Percentiles rank a stretch among this genome's conserved stretches.
Conservation (phyloP, 2,329 filamentous ascomycete species). For the Orbilia javanica region DNA sequence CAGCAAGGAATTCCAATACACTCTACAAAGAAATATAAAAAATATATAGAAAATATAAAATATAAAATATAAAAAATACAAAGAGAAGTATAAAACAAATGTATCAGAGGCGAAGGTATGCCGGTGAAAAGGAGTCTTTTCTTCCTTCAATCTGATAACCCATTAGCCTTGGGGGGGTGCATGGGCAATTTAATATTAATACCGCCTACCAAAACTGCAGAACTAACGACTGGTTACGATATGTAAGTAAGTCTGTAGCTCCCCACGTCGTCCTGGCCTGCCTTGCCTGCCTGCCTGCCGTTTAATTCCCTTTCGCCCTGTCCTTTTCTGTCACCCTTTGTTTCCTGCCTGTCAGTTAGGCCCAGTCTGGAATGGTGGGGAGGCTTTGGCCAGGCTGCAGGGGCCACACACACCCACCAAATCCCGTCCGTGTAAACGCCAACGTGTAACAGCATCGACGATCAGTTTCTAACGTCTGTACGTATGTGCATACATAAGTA, state of each 20-base stretch:
- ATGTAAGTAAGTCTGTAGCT: not conserved
- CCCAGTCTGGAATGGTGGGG: slow-evolving; percentile 37
- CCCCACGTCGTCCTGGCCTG: slow-evolving; percentile 7
- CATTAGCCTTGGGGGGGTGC: slow-evolving; percentile 1
- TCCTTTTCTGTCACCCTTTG: not conserved
- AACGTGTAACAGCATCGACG: slow-evolving; percentile 46
- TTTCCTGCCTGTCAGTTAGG: slow-evolving; percentile 17
- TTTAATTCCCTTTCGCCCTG: slow-evolving; percentile 10
- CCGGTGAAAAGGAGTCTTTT: slow-evolving; percentile 37
- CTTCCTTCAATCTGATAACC: not conserved
- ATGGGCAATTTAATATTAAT: slow-evolving; percentile 35
- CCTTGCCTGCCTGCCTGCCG: not conserved
- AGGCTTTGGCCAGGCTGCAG: slow-evolving; percentile 37
- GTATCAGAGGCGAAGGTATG: not conserved
- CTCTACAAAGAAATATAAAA: not conserved
- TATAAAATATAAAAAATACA: not conserved
- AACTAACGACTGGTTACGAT: not conserved
- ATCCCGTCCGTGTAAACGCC: slow-evolving; percentile 34
- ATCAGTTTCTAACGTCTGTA: slow-evolving; percentile 23
- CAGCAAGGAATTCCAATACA: slow-evolving; percentile 17
- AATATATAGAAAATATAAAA: not conserved
- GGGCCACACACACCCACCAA: slow-evolving; percentile 25
- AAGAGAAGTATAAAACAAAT: not conserved
- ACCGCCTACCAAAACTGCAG: slow-evolving; percentile 57
- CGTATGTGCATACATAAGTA: too few species aligned